phyloP scores from a whole-genome alignment of 495 filamentous ascomycete genomes.

The Aspergillus steynii region DNA sequence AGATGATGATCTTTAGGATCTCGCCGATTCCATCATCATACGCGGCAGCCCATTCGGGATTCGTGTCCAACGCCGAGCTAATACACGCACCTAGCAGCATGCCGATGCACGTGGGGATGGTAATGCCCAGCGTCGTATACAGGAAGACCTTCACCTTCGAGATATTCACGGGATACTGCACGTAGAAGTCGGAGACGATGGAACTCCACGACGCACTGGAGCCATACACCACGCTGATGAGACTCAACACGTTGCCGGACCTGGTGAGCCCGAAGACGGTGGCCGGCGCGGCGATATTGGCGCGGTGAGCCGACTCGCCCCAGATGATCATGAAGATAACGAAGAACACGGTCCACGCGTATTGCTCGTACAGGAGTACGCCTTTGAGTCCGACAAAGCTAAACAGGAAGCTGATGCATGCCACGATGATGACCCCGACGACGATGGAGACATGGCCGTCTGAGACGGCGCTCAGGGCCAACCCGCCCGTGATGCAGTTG shows the following conservation, averaged over 20 bases:
- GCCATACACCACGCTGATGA: constrained; percentile 58
- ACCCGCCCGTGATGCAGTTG: constrained; percentile 40
- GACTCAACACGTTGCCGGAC: constrained; percentile 49
- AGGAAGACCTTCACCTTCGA: constrained; percentile 55
- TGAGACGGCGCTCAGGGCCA: constrained; percentile 36
- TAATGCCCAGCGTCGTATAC: constrained; percentile 40
- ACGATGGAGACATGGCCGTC: constrained; percentile 37
- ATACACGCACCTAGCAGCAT: constrained; percentile 55
- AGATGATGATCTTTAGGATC: constrained; percentile 53
- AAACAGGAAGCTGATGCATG: constrained; percentile 54
- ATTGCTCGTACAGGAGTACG: constrained; percentile 61
- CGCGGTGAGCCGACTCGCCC: constrained; percentile 49
- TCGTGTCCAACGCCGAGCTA: constrained; percentile 51
- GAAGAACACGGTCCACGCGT: constrained; percentile 58
- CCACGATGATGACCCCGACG: constrained; percentile 48
- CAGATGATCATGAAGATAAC: constrained; percentile 60
- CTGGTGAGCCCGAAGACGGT: constrained; percentile 37
- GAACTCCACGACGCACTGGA: constrained; percentile 61
- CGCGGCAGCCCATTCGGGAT: constrained; percentile 45
- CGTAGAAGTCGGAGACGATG: constrained; percentile 63
- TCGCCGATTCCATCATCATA: constrained; percentile 59
- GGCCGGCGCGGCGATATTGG: constrained; percentile 42
- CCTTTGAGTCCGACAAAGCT: constrained; percentile 59
- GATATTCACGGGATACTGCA: constrained; percentile 57
- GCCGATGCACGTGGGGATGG: constrained; percentile 57